Conservation (phyloP, 306 rosid species). For the Trifolium pratense region DNA sequence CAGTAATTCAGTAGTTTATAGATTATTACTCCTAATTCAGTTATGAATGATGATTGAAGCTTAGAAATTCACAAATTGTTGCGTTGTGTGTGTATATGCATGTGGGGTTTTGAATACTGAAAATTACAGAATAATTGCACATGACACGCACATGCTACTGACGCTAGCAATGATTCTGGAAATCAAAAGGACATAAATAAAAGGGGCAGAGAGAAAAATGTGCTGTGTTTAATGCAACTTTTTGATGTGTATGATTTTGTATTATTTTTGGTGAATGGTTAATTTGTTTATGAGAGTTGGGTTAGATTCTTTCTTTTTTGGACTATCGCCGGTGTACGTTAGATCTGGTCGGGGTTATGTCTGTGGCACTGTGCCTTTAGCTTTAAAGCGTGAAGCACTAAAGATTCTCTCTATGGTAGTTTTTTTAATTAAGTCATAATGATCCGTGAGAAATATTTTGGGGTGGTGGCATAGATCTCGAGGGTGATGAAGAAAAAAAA, state of each 20-base stretch:
- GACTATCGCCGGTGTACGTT: constrained; percentile 42
- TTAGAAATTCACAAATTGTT: neutral
- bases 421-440: constrained; percentile 38
- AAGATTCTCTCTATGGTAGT: constrained; percentile 53
- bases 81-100: neutral
- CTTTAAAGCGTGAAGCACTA: constrained; percentile 69
- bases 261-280: constrained; percentile 20
- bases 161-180: constrained; percentile 29
- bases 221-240: constrained; percentile 16
- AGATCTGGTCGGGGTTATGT: constrained; percentile 45
- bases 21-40: no score
- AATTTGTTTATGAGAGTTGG: constrained; percentile 13
- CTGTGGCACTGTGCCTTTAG: constrained; percentile 51
- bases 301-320: constrained; percentile 45
- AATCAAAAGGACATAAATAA: constrained; percentile 36
- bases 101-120: constrained; percentile 38
- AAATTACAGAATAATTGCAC: constrained; percentile 36
- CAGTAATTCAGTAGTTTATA: no score
- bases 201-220: neutral
- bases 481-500: constrained; percentile 49
- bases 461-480: constrained; percentile 71
- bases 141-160: constrained; percentile 40
- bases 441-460: constrained; percentile 44
- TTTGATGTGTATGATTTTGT: neutral
- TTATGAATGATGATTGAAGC: constrained; percentile 16